Conservation (phyloP, 345 rosid genomes). For the Euphorbia peplus region DNA sequence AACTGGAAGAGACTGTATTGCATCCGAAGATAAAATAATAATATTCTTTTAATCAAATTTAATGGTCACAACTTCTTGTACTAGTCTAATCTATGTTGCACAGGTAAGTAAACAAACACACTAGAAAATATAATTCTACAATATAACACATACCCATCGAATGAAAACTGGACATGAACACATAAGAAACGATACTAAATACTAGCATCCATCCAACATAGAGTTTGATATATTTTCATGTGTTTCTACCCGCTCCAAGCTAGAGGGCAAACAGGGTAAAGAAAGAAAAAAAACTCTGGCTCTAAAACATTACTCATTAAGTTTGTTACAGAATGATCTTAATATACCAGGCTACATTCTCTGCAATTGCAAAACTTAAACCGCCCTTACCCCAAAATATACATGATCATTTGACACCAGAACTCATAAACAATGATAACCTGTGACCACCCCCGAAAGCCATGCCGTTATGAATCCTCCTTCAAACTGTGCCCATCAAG, state of each 20-base stretch:
- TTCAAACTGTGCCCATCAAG: conserved; percentile 4
- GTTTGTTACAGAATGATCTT: background rate
- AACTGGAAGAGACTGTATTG: no score
- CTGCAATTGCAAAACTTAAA: conserved; percentile 20
- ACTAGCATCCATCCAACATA: no score
- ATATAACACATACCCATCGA: no score
- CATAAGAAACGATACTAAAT: no score
- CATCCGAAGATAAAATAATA: no score
- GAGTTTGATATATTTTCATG: no score
- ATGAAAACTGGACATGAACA: no score
- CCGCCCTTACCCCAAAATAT: conserved; percentile 1
- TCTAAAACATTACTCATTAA: background rate
- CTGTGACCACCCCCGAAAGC: background rate
- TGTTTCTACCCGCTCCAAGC: background rate
- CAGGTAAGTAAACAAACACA: no score
- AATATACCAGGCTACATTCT: background rate
- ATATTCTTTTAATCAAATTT: no score
- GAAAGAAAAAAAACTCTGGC: background rate
- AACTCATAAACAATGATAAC: background rate
- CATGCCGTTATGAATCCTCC: background rate
- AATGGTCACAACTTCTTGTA: no score
- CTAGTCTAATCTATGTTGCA: no score
- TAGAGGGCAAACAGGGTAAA: background rate
- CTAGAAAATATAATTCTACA: no score
- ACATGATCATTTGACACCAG: conserved; percentile 2